Evolutionary conservation across 306 rosid species (phyloP).

Genomic region (Castanospermum australe): DNA sequence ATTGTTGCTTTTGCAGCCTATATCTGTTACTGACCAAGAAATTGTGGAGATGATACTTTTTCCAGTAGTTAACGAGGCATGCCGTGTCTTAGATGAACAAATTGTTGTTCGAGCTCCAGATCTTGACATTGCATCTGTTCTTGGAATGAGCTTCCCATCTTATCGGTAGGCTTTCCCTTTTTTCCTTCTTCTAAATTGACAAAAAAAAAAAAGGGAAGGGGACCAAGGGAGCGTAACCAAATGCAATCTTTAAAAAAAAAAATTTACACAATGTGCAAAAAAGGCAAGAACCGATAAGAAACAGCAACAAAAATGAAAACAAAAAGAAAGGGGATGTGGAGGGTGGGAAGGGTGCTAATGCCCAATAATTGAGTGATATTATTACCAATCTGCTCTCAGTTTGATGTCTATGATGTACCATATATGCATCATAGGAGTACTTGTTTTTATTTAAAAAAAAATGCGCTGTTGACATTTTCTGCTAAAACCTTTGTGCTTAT

Average conservation of each 20-base stretch:
- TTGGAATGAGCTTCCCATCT: slow-evolving; percentile 97
- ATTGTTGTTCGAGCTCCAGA: slow-evolving; percentile 84
- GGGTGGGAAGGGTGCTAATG: not conserved
- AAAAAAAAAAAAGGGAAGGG: not conserved
- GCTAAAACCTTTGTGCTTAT: not conserved
- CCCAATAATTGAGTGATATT: not conserved
- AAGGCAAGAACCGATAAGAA: not conserved
- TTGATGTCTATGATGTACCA: not conserved
- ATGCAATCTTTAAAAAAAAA: not conserved
- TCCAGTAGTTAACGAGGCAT: slow-evolving; percentile 93
- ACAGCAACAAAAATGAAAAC: not conserved
- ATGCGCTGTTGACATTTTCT: not conserved
- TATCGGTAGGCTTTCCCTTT: slow-evolving; percentile 50
- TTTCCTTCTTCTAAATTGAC: not conserved
- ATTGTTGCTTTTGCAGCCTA: slow-evolving; percentile 54
- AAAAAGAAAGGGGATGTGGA: not conserved
- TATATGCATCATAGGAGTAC: too few relatives aligned
- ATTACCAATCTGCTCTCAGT: not conserved
- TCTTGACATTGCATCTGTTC: slow-evolving; percentile 88
- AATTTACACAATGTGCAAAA: not conserved
- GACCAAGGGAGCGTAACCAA: not conserved
- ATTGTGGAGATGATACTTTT: slow-evolving; percentile 92
- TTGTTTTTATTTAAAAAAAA: not conserved
- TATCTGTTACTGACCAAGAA: slow-evolving; percentile 80
- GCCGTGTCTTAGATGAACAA: slow-evolving; percentile 87